Percentiles rank a stretch among this genome's conserved stretches.
phyloP scores from a whole-genome alignment of 2,329 filamentous ascomycete genomes.

The Aspergillus brunneoviolaceus region DNA sequence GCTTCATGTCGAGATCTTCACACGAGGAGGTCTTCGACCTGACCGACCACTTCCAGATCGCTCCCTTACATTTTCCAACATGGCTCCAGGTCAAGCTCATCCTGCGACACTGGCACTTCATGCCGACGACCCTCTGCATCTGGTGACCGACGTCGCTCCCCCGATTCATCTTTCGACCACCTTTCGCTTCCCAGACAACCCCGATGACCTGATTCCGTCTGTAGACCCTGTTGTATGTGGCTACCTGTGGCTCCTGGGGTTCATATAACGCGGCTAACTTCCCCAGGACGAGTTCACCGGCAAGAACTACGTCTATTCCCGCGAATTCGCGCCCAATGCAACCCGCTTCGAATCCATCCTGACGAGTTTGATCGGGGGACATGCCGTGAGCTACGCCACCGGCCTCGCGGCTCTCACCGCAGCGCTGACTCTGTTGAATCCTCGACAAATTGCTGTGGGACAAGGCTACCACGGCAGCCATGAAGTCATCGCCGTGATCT shows the following conservation, averaged over 20 bases:
- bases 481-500: conserved; percentile 72
- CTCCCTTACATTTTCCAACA: conserved; percentile 5
- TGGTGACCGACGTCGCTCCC: conserved; percentile 76
- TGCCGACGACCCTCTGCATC: conserved; percentile 74
- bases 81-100: conserved; percentile 22
- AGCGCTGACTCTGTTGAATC: conserved; percentile 76
- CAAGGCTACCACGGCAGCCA: conserved; percentile 92
- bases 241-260: background rate
- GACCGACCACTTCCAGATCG: no score
- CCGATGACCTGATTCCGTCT: conserved; percentile 59
- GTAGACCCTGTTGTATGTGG: conserved; percentile 50
- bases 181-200: conserved; percentile 74
- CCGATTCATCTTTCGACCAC: conserved; percentile 88
- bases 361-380: conserved; percentile 62
- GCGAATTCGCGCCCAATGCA: conserved; percentile 74
- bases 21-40: no score
- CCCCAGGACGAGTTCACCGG: conserved; percentile 20
- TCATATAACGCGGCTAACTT: conserved; percentile 3
- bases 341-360: conserved; percentile 84
- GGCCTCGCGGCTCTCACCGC: conserved; percentile 87
- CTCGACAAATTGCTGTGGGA: conserved; percentile 75
- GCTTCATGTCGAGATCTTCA: no score
- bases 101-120: conserved; percentile 67
- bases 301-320: conserved; percentile 73
- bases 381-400: conserved; percentile 75